Base-by-base conservation (phyloP, 306 rosid genomes). In the Castanea mollissima region DNA sequence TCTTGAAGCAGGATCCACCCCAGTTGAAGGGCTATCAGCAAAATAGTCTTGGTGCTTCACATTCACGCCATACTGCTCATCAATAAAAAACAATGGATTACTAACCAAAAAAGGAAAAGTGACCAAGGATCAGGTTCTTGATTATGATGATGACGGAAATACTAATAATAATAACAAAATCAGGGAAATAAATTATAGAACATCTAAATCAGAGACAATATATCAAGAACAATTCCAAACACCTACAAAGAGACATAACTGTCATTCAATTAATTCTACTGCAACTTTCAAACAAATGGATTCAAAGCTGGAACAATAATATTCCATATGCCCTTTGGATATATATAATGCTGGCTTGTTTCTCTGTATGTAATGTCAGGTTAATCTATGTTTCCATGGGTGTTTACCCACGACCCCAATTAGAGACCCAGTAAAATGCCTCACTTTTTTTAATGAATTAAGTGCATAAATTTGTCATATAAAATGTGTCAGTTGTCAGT, bases 11-110 rank as follows among this genome's bases (percentile, higher is more conserved):
- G 97, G 96, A 80, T 95, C 99, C 86, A 80, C 75, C 69, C 94
- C 98, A 32, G 97, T 84, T 41, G 94, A 89, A 78, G 98, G 97
- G 87, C 93, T 88, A 82, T 95, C 99, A 5, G 99, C 99, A 83
- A 91, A 95, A 87, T 95, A 95, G 62, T 95, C 99, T 86, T 95
- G 97, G 82, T 95, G 97, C 91, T 88, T 91, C 76, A 95, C 91
- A 76, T 95, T 95, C 67, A 93, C 94, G 5, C 97, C 87, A 7
- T 77, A 68, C 87, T 87, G 87, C 74, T 74, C 82, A 75, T 52
- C 46, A 23, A 44, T 58, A 29, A 65, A 11, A 34, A 41, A 41
- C 46, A 41, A 41, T 8, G 46, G 46, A 41, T 41, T 8, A 41
- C 46, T 8, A 41, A 41, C 12, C 46, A 8, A 41, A 41, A 41